Evolutionary conservation across 257 asterid genomes (phyloP).

Genomic region (Salvia miltiorrhiza): DNA sequence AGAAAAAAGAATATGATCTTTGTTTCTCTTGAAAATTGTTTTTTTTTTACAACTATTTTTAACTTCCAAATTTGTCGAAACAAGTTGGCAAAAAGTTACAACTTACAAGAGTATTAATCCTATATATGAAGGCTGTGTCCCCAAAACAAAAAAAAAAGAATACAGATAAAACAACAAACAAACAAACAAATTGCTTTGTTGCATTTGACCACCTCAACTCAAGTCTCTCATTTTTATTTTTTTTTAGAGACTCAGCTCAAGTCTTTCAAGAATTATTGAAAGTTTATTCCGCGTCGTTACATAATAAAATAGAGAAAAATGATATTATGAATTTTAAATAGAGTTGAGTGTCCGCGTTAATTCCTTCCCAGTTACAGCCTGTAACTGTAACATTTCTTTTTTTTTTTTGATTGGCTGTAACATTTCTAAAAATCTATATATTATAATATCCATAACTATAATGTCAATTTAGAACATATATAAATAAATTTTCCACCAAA

Average conservation of each 20-base stretch:
- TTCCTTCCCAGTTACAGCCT: slow-evolving; percentile 10
- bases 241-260: too few relatives aligned
- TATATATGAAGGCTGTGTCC: not conserved
- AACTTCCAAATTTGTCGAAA: not conserved
- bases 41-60: not conserved
- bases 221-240: too few relatives aligned
- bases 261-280: not conserved
- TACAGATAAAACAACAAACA: not conserved
- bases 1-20: not conserved
- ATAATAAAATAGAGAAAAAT: not conserved
- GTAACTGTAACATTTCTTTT: too few relatives aligned
- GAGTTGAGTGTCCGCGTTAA: slow-evolving; percentile 19
- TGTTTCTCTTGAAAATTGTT: not conserved
- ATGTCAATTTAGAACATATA: not conserved
- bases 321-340: not conserved
- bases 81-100: not conserved
- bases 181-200: not conserved
- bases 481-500: too few relatives aligned
- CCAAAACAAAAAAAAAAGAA: not conserved
- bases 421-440: not conserved
- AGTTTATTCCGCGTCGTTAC: not conserved
- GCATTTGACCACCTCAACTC: not conserved
- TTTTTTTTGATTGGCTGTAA: too few relatives aligned
- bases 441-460: not conserved
- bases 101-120: not conserved